These are phyloP conservation scores for Dichotomocladium elegans DNA, from an alignment of 371 early-diverging fungal species.

Conservation along the genomic window DNA sequence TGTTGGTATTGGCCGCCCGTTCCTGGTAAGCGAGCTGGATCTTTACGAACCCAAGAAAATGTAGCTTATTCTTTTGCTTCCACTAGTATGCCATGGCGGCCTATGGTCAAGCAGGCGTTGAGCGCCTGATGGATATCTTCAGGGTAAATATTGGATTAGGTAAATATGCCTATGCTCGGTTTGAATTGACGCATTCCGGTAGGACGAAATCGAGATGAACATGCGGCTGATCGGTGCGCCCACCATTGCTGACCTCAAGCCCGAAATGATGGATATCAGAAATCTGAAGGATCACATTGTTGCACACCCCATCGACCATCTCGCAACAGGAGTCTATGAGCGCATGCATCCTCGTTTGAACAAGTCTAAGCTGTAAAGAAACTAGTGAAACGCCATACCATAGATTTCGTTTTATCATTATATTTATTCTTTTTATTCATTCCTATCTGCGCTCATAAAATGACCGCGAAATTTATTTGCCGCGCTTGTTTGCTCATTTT, in stretches of 20 bases:
- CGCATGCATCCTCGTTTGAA: constrained; percentile 33
- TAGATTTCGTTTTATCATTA: neutral
- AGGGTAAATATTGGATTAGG: constrained; percentile 29
- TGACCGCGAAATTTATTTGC: neutral
- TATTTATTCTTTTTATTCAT: neutral
- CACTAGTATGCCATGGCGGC: constrained; percentile 59
- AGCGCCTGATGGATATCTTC: constrained; percentile 63
- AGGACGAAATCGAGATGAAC: constrained; percentile 67
- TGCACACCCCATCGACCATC: constrained; percentile 36
- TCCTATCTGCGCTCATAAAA: neutral
- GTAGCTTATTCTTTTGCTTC: neutral
- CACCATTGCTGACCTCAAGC: constrained; percentile 54
- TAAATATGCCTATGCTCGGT: constrained; percentile 2
- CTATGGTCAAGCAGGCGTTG: constrained; percentile 81
- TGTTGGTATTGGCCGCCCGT: constrained; percentile 92
- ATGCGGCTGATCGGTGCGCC: constrained; percentile 77
- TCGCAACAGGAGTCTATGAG: constrained; percentile 36
- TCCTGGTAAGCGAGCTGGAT: constrained; percentile 44
- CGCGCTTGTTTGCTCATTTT: too few species aligned
- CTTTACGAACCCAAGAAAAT: constrained; percentile 30
- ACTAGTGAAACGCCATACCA: too few species aligned
- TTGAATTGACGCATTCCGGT: constrained; percentile 28
- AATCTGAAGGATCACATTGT: constrained; percentile 49
- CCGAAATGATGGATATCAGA: constrained; percentile 53
- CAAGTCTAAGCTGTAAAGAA: constrained; percentile 33